A percentile compares a stretch with the other conserved stretches of the same genome.
Conservation (phyloP, 1,284 basidiomycete genomes). For the Grifola frondosa region DNA sequence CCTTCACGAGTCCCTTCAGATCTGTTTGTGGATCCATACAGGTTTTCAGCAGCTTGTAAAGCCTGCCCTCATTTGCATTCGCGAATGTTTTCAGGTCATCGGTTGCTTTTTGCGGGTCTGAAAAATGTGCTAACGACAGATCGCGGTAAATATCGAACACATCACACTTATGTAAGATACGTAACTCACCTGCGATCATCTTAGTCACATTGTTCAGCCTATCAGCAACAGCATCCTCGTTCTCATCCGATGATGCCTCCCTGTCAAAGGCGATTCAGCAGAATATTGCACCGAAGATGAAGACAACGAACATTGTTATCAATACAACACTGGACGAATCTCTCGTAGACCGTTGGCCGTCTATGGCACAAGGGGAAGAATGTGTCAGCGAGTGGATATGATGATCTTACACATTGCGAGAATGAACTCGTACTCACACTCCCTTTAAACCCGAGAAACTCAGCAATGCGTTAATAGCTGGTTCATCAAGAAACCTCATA, state of each 20-base stretch:
- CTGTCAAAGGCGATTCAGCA: slow-evolving; percentile 37
- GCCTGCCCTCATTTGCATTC: slow-evolving; percentile 79
- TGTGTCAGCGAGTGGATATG: neutral
- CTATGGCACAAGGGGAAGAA: slow-evolving; percentile 33
- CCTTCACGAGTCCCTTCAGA: slow-evolving; percentile 78
- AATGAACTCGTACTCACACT: slow-evolving; percentile 41
- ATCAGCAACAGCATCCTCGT: slow-evolving; percentile 63
- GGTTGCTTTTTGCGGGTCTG: slow-evolving; percentile 71
- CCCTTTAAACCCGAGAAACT: slow-evolving; percentile 61
- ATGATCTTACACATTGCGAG: neutral
- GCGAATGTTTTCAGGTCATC: slow-evolving; percentile 87
- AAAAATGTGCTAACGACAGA: slow-evolving; percentile 46
- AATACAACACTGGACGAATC: slow-evolving; percentile 70
- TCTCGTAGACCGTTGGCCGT: slow-evolving; percentile 61
- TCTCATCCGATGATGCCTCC: slow-evolving; percentile 83
- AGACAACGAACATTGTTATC: slow-evolving; percentile 71
- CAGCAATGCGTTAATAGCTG: slow-evolving; percentile 57
- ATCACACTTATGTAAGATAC: slow-evolving; percentile 16
- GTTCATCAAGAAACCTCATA: slow-evolving; percentile 70
- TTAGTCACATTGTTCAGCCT: slow-evolving; percentile 57
- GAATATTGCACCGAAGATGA: neutral
- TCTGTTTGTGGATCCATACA: slow-evolving; percentile 85
- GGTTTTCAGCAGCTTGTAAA: slow-evolving; percentile 83
- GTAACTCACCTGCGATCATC: slow-evolving; percentile 55
- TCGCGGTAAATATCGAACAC: neutral